phyloP scores from a whole-genome alignment of 176 grass and related monocot genomes.

The Typha latifolia region DNA sequence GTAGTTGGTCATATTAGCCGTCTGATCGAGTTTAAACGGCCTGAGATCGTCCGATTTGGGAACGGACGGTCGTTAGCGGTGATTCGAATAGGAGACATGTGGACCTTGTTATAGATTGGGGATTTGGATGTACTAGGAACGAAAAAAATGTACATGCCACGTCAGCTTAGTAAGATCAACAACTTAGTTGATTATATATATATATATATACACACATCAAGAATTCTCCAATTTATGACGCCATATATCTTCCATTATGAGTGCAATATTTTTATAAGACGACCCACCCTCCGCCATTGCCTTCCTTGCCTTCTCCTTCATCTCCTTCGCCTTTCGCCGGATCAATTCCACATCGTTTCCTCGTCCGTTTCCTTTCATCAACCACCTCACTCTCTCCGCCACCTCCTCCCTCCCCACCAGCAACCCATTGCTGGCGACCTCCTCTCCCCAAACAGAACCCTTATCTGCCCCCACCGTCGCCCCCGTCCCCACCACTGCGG shows the following conservation, averaged over 20 bases:
- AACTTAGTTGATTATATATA: too few species aligned
- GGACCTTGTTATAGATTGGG: slow-evolving; percentile 13
- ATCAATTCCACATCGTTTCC: slow-evolving; percentile 3
- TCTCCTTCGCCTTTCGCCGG: slow-evolving; percentile 19
- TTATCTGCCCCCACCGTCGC: slow-evolving; percentile 25
- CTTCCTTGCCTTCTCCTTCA: slow-evolving; percentile 17
- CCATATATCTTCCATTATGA: slow-evolving; percentile 4
- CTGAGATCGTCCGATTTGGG: neutral
- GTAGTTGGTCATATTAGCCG: neutral
- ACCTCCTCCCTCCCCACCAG: neutral
- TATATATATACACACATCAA: neutral
- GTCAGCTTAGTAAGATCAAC: neutral
- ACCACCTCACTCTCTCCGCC: slow-evolving; percentile 4
- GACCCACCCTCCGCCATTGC: slow-evolving; percentile 31
- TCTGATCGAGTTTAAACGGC: slow-evolving; percentile 8
- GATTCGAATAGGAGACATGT: slow-evolving; percentile 8
- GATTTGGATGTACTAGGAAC: neutral
- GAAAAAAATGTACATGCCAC: too few species aligned
- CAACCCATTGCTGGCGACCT: slow-evolving; percentile 29
- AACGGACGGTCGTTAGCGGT: neutral
- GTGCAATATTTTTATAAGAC: slow-evolving; percentile 27
- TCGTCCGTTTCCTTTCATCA: slow-evolving; percentile 19
- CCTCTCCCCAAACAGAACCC: slow-evolving; percentile 52
- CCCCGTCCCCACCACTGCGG: slow-evolving; percentile 30
- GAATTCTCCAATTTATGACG: neutral